Evolutionary conservation across 2,329 filamentous ascomycete species (phyloP), one percentile per base, ranked within the genome.

Genomic region (Penicillium sp.): DNA sequence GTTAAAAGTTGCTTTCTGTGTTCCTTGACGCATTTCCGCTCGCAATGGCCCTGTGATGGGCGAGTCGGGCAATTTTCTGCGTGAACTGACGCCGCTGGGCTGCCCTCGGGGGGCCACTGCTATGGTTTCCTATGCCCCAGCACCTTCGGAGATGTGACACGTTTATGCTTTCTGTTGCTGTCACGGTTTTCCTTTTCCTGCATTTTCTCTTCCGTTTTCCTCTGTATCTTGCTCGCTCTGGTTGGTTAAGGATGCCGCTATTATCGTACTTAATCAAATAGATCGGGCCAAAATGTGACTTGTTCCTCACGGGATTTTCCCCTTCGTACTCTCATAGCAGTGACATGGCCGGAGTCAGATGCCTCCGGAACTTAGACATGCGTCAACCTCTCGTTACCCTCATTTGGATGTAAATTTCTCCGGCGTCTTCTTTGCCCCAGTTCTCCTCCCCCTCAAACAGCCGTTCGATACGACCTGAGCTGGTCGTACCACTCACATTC

Each of bases 1-100:
- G 67, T 60, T 48, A 68, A 70, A 72, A 72, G 69, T 72, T 69
- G 69, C 67, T 71, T 72, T 67, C 65, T 69, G 63, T 67, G 63
- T 67, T 64, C 66, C 59, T 30, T 58, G 64, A 66, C 64, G 65
- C 66, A 62, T 61, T 62, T 56, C 57, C 61, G 56, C 63, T 61
- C 58, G 58, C 62, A 60, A 55, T 63, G 48, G 56, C 36, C 43
- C 42, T 57, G 53, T 50, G 31, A 41, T 43, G 45, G 47, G 20
- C 30, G 6, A 33, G 50, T 38, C 35, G 35, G 18, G 35, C 35
- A 18, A 18, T 36, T 10, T 20, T 16, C 16, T 36, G 35, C 10
- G 35, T 38, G 35, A 38, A 20, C 18, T 38, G 18, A 38, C 20
- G 18, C 18, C 35, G 35, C 16, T 38, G 35, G 35, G 16, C 35